phyloP scores from a whole-genome alignment of 23 red algal species.

The Cyanidiococcus yangmingshanensis region DNA sequence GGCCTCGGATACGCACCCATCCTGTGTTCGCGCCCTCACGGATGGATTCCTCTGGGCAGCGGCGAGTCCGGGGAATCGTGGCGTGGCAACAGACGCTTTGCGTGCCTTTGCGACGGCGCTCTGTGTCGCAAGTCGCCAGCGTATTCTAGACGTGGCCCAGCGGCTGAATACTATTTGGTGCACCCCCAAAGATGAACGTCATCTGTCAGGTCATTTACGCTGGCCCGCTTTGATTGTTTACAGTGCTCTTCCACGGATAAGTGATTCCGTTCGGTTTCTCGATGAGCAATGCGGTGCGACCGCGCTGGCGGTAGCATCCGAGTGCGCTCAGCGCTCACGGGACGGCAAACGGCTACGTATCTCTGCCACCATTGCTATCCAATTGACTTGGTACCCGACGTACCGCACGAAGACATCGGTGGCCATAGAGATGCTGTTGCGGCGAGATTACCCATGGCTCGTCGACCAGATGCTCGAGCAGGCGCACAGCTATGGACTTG shows the following conservation, averaged over 20 bases:
- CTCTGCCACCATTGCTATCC: not conserved
- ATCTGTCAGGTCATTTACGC: not conserved
- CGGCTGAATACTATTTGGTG: not conserved
- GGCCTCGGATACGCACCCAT: not conserved
- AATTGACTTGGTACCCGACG: not conserved
- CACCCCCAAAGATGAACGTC: not conserved
- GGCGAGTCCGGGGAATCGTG: not conserved
- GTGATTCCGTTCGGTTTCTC: not conserved
- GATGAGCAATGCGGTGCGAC: not conserved
- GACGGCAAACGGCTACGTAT: not conserved
- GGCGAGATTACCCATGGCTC: not conserved
- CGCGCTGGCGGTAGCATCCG: not conserved
- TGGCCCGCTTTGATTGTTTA: not conserved
- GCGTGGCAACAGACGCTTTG: not conserved
- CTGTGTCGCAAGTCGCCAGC: not conserved
- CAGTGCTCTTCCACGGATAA: not conserved
- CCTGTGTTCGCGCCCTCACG: not conserved
- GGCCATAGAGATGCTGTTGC: not conserved
- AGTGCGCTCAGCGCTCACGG: not conserved
- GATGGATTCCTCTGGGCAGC: not conserved
- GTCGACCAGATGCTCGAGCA: not conserved
- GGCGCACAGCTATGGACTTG: not conserved
- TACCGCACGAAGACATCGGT: not conserved
- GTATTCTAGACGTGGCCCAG: not conserved
- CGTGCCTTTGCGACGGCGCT: not conserved